phyloP scores from a whole-genome alignment of 2,329 filamentous ascomycete genomes.

The Stagonosporopsis tanaceti region DNA sequence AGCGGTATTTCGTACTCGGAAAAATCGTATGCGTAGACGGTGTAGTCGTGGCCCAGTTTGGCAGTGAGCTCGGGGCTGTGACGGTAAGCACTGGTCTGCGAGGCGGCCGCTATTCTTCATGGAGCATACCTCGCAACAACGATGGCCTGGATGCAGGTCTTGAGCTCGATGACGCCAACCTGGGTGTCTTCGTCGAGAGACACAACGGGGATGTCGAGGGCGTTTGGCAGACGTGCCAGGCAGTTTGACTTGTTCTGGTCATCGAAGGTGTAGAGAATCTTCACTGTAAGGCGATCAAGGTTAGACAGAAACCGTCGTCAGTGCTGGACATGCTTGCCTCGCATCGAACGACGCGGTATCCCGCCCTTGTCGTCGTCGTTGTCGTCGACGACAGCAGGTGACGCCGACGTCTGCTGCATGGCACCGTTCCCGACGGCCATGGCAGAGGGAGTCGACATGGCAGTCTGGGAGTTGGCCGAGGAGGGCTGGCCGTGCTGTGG shows the following conservation, averaged over 20 bases:
- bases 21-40: constrained; percentile 96
- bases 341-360: constrained; percentile 55
- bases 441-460: constrained; percentile 46
- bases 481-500: constrained; percentile 29
- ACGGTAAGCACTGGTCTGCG: constrained; percentile 25
- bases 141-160: constrained; percentile 86
- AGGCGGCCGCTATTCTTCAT: constrained; percentile 13
- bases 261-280: constrained; percentile 97
- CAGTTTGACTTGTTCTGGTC: constrained; percentile 87
- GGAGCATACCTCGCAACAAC: constrained; percentile 64
- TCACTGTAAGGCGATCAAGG: constrained; percentile 67
- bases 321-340: constrained; percentile 48
- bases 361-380: constrained; percentile 39
- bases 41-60: constrained; percentile 81
- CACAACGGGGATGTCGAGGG: constrained; percentile 80
- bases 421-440: constrained; percentile 32
- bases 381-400: constrained; percentile 34
- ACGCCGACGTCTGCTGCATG: constrained; percentile 30
- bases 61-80: constrained; percentile 85
- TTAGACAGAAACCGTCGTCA: constrained; percentile 27
- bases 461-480: constrained; percentile 29
- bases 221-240: constrained; percentile 82
- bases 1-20: constrained; percentile 93
- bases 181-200: constrained; percentile 79
- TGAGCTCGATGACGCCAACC: constrained; percentile 88